Evolutionary conservation across 345 rosid species (phyloP), one percentile per base, ranked within the genome.

Genomic region (Melaleuca quinquenervia): DNA sequence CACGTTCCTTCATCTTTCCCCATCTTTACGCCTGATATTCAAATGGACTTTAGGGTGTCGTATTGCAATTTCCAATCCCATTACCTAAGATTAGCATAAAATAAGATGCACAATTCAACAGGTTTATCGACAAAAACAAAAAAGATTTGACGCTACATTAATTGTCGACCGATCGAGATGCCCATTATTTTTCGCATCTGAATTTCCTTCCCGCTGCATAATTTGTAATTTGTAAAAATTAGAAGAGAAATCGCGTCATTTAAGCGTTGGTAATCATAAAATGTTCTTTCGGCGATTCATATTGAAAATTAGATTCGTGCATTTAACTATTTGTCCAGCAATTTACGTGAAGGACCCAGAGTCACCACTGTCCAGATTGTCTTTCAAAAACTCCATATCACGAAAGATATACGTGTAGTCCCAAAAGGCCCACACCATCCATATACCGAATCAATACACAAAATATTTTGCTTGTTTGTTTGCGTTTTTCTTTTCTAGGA

Each of bases 161-260:
- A 32, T 32, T 8, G 48, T 9, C 8, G 15, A 12, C 24, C 1
- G 1, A 70, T 70, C 0, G 24, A 36, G 48, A 70, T 36, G 78
- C 26, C 78, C 13, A 22, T 32, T 70, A 13, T 41, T 70, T 70
- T 70, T 36, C 4, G 8, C 13, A 70, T 36, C 36, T 41, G 11
- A 36, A 20, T 32, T 64, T 32, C 13, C 45, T 32, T 32, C 45
- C 45, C 1, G 8, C 45, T 45, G 4, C 3, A 18, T 32, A 16
- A 32, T 7, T 0, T 1, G 16, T 5, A 21, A 16, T 24, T 32
- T 3, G 0, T 64, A 20, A 70, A 70, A 70, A 70, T 70, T 9
- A 18, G 12, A 18, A 18, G 13, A 70, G 26, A 64, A 16, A 64
- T 18, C 16, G 1, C 11, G 26, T 0, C 6, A n/a, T 1, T 0